Base-by-base conservation (phyloP, 768 basidiomycete species). In the Amanita pallidorosea region DNA sequence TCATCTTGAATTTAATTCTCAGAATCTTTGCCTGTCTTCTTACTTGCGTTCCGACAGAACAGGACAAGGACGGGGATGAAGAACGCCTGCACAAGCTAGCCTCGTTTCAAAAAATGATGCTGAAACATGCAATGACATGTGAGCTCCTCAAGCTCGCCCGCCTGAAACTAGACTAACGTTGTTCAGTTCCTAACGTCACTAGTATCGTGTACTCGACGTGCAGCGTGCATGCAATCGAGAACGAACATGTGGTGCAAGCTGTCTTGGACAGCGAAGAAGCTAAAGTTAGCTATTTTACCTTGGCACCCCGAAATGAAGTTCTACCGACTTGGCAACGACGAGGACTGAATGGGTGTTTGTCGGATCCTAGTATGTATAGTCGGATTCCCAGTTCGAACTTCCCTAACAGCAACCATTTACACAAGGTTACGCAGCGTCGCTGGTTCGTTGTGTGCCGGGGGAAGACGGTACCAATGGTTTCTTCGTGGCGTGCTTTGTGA, bases 191-290 rank as follows among this genome's bases (percentile, higher is more conserved):
- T 1, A 72, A 73, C 36, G 88, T 83, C 33, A 66, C 73, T 52
- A 81, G 78, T 58, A 90, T 99, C 58, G 93, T 93, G 23, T 98
- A 99, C 65, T 98, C 94, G 20, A 99, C 96, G n/a, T 99, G 95
- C 63, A 96, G 92, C 55, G 72, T 96, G 43, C 85, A 97, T 65
- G 78, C 87, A 12, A 77, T 76, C 37, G 96, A 99, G 62, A 94
- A 99, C 65, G 96, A 99, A 63, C 81, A 81, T 53, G 96, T 98
- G 51, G 88, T 97, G 7, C 70, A 77, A 6, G 71, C 78, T 49
- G 84, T 85, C 3, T 73, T 98, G 41, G 69, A 69, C 49, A 85
- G 84, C 23, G 74, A 81, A 7, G 88, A 92, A 62, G 88, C 88
- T 18, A 59, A 60, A 29, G 60, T 59, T 29, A 74, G 72, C 23